Percentiles rank a stretch among this genome's conserved stretches.
Evolutionary conservation across 495 filamentous ascomycete species (phyloP).

Genomic region (Trichoderma orchidacearum): DNA sequence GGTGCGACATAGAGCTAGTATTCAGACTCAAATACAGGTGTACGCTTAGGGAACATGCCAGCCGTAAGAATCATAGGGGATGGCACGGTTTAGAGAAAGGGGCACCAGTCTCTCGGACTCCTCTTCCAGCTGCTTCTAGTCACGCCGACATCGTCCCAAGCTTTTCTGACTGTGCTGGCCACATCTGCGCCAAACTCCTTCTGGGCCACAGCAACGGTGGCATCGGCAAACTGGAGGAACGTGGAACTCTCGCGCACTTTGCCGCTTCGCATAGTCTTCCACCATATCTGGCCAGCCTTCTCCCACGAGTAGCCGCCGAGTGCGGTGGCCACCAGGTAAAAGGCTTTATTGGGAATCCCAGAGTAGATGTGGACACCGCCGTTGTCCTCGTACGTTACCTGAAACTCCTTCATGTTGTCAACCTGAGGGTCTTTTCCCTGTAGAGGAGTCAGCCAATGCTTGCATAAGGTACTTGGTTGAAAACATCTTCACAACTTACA

Average conservation of each 20-base stretch:
- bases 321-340: conserved; percentile 26
- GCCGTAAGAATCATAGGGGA: no score
- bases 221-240: conserved; percentile 28
- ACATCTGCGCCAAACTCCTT: conserved; percentile 21
- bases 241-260: conserved; percentile 18
- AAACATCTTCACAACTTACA: conserved; percentile 13
- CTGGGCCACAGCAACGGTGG: conserved; percentile 23
- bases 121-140: neutral
- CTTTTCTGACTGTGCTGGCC: conserved; percentile 20
- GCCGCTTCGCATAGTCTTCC: conserved; percentile 27
- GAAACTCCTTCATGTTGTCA: conserved; percentile 22
- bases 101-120: neutral
- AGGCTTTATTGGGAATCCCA: conserved; percentile 39
- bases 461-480: neutral
- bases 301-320: conserved; percentile 39
- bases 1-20: no score
- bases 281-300: conserved; percentile 38
- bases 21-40: no score
- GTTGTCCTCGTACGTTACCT: conserved; percentile 20
- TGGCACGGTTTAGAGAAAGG: no score
- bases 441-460: conserved; percentile 1
- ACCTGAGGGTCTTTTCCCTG: conserved; percentile 34
- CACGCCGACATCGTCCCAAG: conserved; percentile 27
- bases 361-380: conserved; percentile 39
- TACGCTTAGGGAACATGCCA: no score